Percentiles rank a stretch among this genome's conserved stretches.
Evolutionary conservation across 352 stramenopile genomes (phyloP).

Genomic region (Pythium brachiatum): DNA sequence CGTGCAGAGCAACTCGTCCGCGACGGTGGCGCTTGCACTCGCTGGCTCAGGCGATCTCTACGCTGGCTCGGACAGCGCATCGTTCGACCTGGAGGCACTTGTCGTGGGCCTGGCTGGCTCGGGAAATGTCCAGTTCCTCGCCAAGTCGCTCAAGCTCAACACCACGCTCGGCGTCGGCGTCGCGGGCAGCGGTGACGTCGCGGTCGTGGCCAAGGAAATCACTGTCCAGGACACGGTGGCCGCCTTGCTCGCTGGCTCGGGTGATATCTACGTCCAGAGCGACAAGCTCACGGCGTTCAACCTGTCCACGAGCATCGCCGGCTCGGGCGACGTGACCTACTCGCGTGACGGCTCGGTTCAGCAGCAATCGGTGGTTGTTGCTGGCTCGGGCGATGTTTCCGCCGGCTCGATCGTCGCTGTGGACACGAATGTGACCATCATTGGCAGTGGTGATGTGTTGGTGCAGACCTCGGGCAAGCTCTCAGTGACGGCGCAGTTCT

Average conservation of each 20-base stretch:
- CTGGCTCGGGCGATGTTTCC: conserved; percentile 34
- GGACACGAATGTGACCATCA: conserved; percentile 33
- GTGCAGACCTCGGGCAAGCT: conserved; percentile 39
- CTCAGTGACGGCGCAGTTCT: conserved; percentile 21
- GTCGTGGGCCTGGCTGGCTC: background rate
- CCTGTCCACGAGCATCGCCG: conserved; percentile 26
- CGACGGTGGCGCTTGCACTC: conserved; percentile 1
- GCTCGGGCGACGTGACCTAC: conserved; percentile 33
- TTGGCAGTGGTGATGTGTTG: conserved; percentile 34
- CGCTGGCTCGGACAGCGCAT: conserved; percentile 4
- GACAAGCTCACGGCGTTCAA: conserved; percentile 6
- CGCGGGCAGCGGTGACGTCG: conserved; percentile 21
- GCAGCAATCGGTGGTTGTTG: conserved; percentile 29
- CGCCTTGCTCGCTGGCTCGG: conserved; percentile 27
- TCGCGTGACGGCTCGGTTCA: conserved; percentile 23
- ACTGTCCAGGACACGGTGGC: conserved; percentile 18
- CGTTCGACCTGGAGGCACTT: background rate
- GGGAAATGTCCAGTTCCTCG: background rate
- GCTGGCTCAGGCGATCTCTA: conserved; percentile 18
- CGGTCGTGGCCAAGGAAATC: conserved; percentile 25
- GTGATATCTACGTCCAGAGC: conserved; percentile 33
- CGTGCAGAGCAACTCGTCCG: conserved; percentile 10
- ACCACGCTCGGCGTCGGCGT: conserved; percentile 3
- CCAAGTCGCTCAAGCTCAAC: background rate
- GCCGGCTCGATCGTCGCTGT: conserved; percentile 35